phyloP scores from a whole-genome alignment of 805 yeast species.

The Kazachstania kunashirensis region DNA sequence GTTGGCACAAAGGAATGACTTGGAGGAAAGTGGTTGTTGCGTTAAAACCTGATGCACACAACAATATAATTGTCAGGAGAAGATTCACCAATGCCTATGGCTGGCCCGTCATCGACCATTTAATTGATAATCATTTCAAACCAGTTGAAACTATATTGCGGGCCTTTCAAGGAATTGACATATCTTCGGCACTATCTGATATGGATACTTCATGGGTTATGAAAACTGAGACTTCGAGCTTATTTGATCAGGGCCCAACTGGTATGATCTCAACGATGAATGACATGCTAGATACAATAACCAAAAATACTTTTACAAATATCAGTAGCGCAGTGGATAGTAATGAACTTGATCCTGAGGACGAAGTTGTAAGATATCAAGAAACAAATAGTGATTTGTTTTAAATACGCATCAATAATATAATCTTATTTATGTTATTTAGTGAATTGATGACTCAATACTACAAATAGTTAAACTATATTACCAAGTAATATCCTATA shows the following conservation, averaged over 20 bases:
- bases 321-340: not conserved
- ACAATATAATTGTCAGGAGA: slow-evolving; percentile 81
- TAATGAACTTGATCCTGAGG: slow-evolving; percentile 3
- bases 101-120: slow-evolving; percentile 67
- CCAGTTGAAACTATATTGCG: not conserved
- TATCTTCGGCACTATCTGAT: not conserved
- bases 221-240: slow-evolving; percentile 21
- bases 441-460: not conserved
- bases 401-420: too few relatives aligned
- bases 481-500: slow-evolving; percentile 27
- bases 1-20: slow-evolving; percentile 72
- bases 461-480: slow-evolving; percentile 10
- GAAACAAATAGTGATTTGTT: slow-evolving; percentile 7
- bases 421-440: not conserved
- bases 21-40: slow-evolving; percentile 91
- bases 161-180: not conserved
- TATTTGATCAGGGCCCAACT: slow-evolving; percentile 56
- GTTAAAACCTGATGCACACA: slow-evolving; percentile 88
- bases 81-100: slow-evolving; percentile 82
- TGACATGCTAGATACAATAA: slow-evolving; percentile 43
- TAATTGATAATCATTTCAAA: slow-evolving; percentile 52
- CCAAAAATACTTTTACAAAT: slow-evolving; percentile 19
- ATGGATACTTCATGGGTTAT: slow-evolving; percentile 41
- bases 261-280: slow-evolving; percentile 59
- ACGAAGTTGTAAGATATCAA: slow-evolving; percentile 7